A percentile compares a stretch with the other conserved stretches of the same genome.
Evolutionary conservation across 2,329 filamentous ascomycete species (phyloP).

Genomic region (Alternaria panax): DNA sequence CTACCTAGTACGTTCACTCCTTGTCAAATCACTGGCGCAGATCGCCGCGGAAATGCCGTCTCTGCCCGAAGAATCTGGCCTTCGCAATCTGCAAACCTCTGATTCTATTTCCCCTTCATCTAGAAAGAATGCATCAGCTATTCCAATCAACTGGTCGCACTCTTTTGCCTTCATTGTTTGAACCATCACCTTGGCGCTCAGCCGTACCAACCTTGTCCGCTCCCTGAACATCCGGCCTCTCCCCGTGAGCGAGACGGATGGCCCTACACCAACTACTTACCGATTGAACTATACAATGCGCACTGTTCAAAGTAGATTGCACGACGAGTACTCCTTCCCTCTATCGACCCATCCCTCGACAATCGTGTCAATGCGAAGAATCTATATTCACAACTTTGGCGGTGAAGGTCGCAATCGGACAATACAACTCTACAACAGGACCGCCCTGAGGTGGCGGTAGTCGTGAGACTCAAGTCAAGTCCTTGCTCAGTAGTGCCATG

Average conservation of each 20-base stretch:
- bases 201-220: not conserved
- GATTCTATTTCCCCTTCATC: not conserved
- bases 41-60: conserved; percentile 6
- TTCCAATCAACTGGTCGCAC: not conserved
- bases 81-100: not conserved
- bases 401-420: not conserved
- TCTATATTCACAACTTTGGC: not conserved
- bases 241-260: not conserved
- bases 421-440: not conserved
- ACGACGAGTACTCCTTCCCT: not conserved
- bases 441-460: not conserved
- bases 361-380: not conserved
- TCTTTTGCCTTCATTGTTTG: not conserved
- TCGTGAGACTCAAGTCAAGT: not conserved
- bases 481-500: not conserved
- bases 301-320: not conserved
- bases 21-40: conserved; percentile 5
- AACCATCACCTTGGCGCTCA: not conserved
- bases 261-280: not conserved
- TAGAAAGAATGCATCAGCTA: not conserved
- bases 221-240: not conserved
- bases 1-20: conserved; percentile 10
- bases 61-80: not conserved
- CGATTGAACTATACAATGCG: not conserved
- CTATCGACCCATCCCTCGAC: not conserved